These are phyloP conservation scores for Populus davidiana DNA, from an alignment of 345 rosid species.

Conservation along the genomic window DNA sequence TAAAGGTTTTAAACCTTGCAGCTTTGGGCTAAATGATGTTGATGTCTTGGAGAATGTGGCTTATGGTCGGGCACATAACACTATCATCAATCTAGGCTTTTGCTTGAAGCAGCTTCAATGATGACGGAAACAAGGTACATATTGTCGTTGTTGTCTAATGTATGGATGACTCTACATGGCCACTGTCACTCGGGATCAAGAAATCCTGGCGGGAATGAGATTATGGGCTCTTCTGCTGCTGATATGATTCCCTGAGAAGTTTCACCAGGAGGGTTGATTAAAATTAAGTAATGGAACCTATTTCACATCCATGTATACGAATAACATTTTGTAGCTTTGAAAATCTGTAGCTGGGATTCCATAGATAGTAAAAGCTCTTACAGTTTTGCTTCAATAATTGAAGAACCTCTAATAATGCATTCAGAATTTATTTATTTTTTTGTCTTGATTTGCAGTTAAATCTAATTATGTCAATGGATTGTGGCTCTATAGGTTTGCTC, in stretches of 20 bases:
- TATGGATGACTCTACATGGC: background rate
- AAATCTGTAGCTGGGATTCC: background rate
- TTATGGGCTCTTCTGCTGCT: background rate
- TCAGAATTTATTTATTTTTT: background rate
- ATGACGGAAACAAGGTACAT: conserved; percentile 88
- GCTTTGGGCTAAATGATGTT: conserved; percentile 88
- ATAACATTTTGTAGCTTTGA: background rate
- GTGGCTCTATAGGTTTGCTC: conserved; percentile 61
- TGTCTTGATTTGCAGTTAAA: too few relatives aligned
- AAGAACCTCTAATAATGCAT: background rate
- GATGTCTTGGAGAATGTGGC: conserved; percentile 98
- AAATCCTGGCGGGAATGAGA: background rate
- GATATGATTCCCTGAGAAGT: background rate
- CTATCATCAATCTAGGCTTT: conserved; percentile 93
- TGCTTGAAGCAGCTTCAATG: conserved; percentile 99
- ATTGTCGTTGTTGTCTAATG: background rate
- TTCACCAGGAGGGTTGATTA: background rate
- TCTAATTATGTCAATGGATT: background rate
- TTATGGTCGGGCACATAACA: conserved; percentile 93
- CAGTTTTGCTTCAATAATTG: background rate
- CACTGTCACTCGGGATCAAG: background rate
- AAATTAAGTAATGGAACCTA: background rate
- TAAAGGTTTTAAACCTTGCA: conserved; percentile 30
- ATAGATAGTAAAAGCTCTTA: background rate
- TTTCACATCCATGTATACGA: background rate